Conservation (phyloP, 2,329 filamentous ascomycete genomes). For the Colletotrichum plurivorum region DNA sequence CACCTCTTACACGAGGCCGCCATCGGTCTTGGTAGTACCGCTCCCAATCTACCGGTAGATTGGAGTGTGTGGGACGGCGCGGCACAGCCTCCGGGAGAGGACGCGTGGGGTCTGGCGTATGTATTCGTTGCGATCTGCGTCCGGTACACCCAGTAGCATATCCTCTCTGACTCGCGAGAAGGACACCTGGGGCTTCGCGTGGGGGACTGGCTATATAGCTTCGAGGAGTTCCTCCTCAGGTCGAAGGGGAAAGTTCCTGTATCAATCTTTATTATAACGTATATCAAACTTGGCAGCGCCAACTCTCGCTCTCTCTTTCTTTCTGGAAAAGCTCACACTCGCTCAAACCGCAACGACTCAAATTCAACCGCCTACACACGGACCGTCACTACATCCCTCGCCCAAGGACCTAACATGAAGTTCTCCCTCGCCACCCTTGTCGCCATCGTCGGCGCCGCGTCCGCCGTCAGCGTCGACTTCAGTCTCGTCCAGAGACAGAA, state of each 20-base stretch:
- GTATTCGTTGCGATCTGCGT: too few relatives aligned
- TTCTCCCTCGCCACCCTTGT: slow-evolving; percentile 24
- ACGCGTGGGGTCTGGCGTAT: too few relatives aligned
- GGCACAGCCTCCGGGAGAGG: not conserved
- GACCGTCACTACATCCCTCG: not conserved
- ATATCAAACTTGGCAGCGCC: too few relatives aligned
- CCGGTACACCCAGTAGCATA: too few relatives aligned
- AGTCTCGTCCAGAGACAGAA: slow-evolving; percentile 24
- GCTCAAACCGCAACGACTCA: not conserved
- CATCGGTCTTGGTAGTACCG: not conserved
- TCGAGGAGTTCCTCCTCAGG: too few relatives aligned
- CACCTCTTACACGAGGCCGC: not conserved
- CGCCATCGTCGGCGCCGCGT: slow-evolving; percentile 14
- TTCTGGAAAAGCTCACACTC: not conserved
- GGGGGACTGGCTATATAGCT: too few relatives aligned
- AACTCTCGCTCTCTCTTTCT: not conserved
- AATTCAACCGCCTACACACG: not conserved
- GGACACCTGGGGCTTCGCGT: too few relatives aligned
- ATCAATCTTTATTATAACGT: too few relatives aligned
- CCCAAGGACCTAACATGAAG: slow-evolving; percentile 13
- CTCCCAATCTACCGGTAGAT: not conserved
- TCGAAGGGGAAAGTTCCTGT: too few relatives aligned
- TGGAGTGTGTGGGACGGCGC: not conserved
- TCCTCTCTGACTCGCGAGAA: too few relatives aligned
- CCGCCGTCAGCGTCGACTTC: slow-evolving; percentile 31